Base-by-base conservation (phyloP, 805 yeast genomes). In the Starmerella potacharoeniae region DNA sequence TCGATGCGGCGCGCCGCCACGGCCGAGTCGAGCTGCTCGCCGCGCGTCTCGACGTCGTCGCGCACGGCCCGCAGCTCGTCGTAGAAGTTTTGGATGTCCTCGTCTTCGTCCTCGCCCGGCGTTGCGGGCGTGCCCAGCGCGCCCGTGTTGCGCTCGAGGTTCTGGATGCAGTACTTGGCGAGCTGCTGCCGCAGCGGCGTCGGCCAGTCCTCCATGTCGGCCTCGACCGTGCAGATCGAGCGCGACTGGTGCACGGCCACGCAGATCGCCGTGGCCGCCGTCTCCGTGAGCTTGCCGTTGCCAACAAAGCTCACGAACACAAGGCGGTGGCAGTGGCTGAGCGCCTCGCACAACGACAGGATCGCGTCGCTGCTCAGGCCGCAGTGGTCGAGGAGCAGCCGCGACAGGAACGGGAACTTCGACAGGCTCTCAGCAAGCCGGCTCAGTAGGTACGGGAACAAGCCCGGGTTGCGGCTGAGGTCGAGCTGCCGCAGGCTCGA, bases 121-220 rank as follows among this genome's bases (percentile, higher is more conserved):
- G 36, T 28, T 6, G 49, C 39, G 29, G 29, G 37, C 16, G 33
- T 16, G 3, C 46, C 46, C 5, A 45, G 41, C 11, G 54, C 56
- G 17, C 60, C 88, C 83, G 61, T 49, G 28, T 52, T 58, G 14
- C 44, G 34, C 41, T 60, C 61, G 28, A 89, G 83, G 67, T 90
- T 90, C 62, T 84, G 78, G 83, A 90, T 82, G 49, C 93, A 78
- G 62, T 84, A 82, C 45, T 86, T 75, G 1, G 95, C 93, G 56
- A 89, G 78, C 63, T 82, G 78, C 43, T 88, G 85, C 63, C 79
- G 81, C 59, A 83, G 75, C 50, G 76, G 73, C 52, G 77, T 78
- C 11, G 90, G 83, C 60, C 86, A 75, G 22, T 74, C 69, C 22
- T 75, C 81, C 55, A 75, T 75, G 62, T 86, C 90, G 51, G 86